phyloP scores from a whole-genome alignment of 345 rosid genomes.

The Dovyalis caffra region DNA sequence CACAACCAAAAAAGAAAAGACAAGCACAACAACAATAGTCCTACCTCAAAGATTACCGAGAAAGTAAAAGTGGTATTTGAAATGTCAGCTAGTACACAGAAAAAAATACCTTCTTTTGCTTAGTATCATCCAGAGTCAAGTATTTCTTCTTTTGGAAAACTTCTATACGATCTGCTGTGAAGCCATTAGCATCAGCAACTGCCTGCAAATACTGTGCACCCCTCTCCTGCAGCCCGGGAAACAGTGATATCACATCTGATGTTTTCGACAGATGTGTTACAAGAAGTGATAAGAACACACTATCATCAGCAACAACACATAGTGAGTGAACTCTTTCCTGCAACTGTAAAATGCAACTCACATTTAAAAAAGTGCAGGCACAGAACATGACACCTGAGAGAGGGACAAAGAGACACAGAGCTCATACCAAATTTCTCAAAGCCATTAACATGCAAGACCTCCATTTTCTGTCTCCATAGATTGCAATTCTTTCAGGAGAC shows the following conservation, averaged over 20 bases:
- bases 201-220: slow-evolving; percentile 59
- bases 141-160: slow-evolving; percentile 44
- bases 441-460: slow-evolving; percentile 57
- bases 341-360: slow-evolving; percentile 47
- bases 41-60: neutral
- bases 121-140: slow-evolving; percentile 47
- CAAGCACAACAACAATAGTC: too few species aligned
- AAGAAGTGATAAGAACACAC: slow-evolving; percentile 60
- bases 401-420: slow-evolving; percentile 19
- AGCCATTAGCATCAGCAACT: slow-evolving; percentile 61
- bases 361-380: neutral
- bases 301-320: slow-evolving; percentile 82
- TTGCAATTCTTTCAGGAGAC: slow-evolving; percentile 75
- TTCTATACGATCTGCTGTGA: slow-evolving; percentile 52
- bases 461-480: slow-evolving; percentile 71
- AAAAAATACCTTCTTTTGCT: slow-evolving; percentile 47
- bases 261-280: slow-evolving; percentile 50
- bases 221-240: slow-evolving; percentile 69
- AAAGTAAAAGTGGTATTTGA: neutral
- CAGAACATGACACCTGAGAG: slow-evolving; percentile 7
- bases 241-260: slow-evolving; percentile 56
- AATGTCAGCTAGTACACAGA: neutral
- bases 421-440: slow-evolving; percentile 58
- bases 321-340: slow-evolving; percentile 50
- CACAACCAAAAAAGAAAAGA: too few species aligned